Evolutionary conservation across 1,139 yeast genomes (phyloP).

Genomic region (Geotrichum europaeum): DNA sequence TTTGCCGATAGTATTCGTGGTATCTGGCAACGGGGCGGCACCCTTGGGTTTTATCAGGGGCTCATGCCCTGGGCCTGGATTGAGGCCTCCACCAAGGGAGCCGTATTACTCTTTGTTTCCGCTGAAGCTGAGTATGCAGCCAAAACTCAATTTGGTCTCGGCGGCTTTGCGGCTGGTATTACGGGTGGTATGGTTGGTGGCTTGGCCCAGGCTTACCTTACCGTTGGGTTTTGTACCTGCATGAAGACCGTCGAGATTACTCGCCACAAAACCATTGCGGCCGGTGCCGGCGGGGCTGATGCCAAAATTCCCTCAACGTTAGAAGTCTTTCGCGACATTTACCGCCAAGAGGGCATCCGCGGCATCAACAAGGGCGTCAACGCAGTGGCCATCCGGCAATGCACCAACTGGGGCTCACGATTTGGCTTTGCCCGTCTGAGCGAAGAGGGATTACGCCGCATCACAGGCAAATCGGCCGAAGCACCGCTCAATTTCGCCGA

Average conservation of each 20-base stretch:
- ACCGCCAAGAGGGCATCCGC: conserved; percentile 74
- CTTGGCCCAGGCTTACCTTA: conserved; percentile 88
- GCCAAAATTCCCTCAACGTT: conserved; percentile 63
- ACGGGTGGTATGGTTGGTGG: conserved; percentile 96
- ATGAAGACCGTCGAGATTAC: conserved; percentile 98
- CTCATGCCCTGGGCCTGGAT: conserved; percentile 99
- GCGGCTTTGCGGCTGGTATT: conserved; percentile 78
- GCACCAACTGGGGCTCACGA: conserved; percentile 98
- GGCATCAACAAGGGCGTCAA: conserved; percentile 98
- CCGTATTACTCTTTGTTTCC: conserved; percentile 88
- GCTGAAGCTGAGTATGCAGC: conserved; percentile 85
- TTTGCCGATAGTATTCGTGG: conserved; percentile 62
- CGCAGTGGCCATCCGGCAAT: conserved; percentile 96
- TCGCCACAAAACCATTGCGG: conserved; percentile 73
- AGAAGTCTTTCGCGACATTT: conserved; percentile 81
- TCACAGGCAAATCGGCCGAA: conserved; percentile 54
- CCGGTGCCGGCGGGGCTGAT: conserved; percentile 40
- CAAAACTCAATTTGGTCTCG: conserved; percentile 52
- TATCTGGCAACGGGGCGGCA: conserved; percentile 92
- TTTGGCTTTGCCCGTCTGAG: conserved; percentile 90
- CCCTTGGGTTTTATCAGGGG: conserved; percentile 90
- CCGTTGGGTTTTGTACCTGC: conserved; percentile 97
- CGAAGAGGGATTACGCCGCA: conserved; percentile 69
- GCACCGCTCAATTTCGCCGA: conserved; percentile 62
- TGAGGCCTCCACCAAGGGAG: conserved; percentile 98